phyloP scores from a whole-genome alignment of 2,329 filamentous ascomycete genomes.

The Fusarium neocosmosporiellum region DNA sequence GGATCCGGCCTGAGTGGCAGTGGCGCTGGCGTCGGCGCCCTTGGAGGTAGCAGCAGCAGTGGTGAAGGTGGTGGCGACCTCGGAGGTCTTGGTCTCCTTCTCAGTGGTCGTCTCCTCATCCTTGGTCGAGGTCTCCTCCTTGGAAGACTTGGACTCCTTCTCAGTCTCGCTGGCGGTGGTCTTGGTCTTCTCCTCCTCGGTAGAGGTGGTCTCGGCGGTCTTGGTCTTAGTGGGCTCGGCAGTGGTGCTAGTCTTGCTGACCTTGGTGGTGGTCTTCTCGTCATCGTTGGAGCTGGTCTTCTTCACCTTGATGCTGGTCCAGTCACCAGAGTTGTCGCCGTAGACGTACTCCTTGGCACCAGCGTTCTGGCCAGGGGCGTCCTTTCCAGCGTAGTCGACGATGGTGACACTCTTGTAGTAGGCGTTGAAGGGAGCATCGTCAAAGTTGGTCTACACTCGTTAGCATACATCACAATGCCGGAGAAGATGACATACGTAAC shows the following conservation, averaged over 20 bases:
- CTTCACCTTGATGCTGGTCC: slow-evolving; percentile 63
- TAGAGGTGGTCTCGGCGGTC: slow-evolving; percentile 22
- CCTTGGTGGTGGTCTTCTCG: slow-evolving; percentile 31
- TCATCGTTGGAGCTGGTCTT: slow-evolving; percentile 48
- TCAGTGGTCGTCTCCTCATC: slow-evolving; percentile 11
- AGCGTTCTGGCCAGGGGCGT: slow-evolving; percentile 48
- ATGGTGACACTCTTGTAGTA: slow-evolving; percentile 69
- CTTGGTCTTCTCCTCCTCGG: slow-evolving; percentile 22
- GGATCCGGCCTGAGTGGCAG: slow-evolving; percentile 19
- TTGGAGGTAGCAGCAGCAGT: slow-evolving; percentile 25
- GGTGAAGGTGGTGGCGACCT: slow-evolving; percentile 30
- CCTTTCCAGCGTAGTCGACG: slow-evolving; percentile 64
- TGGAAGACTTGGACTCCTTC: slow-evolving; percentile 20
- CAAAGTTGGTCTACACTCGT: slow-evolving; percentile 60
- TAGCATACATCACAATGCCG: not conserved
- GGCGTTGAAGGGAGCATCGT: slow-evolving; percentile 63
- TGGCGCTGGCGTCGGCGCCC: slow-evolving; percentile 35
- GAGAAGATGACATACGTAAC: slow-evolving; percentile 46
- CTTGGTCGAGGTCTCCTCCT: slow-evolving; percentile 21
- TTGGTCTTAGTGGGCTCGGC: slow-evolving; percentile 10
- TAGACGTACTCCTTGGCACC: slow-evolving; percentile 65
- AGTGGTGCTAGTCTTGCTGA: slow-evolving; percentile 21
- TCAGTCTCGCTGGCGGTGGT: slow-evolving; percentile 25
- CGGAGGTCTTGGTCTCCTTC: slow-evolving; percentile 22
- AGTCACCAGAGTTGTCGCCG: slow-evolving; percentile 60